A percentile compares a stretch with the other conserved stretches of the same genome.
phyloP scores from a whole-genome alignment of 176 grass and related monocot genomes.

The Oryza meridionalis region DNA sequence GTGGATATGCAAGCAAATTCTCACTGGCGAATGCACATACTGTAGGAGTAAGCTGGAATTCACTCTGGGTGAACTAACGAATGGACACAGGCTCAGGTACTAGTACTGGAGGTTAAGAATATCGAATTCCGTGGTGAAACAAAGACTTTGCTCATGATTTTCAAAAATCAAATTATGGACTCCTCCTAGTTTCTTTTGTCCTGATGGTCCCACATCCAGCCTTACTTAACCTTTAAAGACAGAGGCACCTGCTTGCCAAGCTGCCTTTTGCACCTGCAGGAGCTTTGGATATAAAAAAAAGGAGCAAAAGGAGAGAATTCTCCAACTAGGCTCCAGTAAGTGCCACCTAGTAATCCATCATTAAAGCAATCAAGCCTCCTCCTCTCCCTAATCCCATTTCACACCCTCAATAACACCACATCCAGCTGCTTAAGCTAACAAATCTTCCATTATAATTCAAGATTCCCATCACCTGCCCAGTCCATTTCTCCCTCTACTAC shows the following conservation, averaged over 20 bases:
- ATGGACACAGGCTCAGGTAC: neutral
- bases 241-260: slow-evolving; percentile 40
- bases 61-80: neutral
- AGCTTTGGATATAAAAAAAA: slow-evolving; percentile 39
- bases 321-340: slow-evolving; percentile 59
- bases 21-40: slow-evolving; percentile 1
- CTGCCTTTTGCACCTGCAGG: slow-evolving; percentile 27
- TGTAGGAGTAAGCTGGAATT: neutral
- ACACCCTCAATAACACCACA: neutral
- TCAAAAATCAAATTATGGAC: slow-evolving; percentile 12
- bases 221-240: slow-evolving; percentile 46
- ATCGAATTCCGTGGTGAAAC: slow-evolving; percentile 17
- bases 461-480: slow-evolving; percentile 43
- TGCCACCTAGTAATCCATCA: slow-evolving; percentile 42
- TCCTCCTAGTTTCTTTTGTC: slow-evolving; percentile 21
- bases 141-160: slow-evolving; percentile 4
- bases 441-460: slow-evolving; percentile 71
- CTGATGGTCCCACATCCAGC: slow-evolving; percentile 39
- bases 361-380: slow-evolving; percentile 53
- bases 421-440: slow-evolving; percentile 40
- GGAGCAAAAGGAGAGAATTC: slow-evolving; percentile 36
- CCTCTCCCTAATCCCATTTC: slow-evolving; percentile 19
- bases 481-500: slow-evolving; percentile 48
- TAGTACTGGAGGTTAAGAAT: neutral
- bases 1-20: neutral